Evolutionary conservation across 129 eudicot species (phyloP), one percentile per base, ranked within the genome.

Genomic region (Chrysanthemum lavandulifolium): DNA sequence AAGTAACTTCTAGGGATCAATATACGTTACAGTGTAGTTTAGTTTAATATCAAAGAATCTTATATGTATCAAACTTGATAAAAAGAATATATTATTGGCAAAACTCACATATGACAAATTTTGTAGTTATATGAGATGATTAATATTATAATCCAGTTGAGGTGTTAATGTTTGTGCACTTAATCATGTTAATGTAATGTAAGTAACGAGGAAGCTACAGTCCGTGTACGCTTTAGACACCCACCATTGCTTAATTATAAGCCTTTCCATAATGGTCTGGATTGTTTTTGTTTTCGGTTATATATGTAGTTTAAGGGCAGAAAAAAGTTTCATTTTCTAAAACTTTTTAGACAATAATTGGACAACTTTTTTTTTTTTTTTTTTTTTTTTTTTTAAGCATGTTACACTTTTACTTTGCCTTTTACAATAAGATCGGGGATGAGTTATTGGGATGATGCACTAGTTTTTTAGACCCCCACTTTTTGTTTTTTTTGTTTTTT

Each of bases 121-220:
- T n/a, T 15, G 69, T 65, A 2, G 43, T 40, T 43, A n/a, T 65
- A 43, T 18, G 25, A 43, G 21, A 23, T 19, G 13, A 60, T 67
- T 69, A 10, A 15, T 54, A 53, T 69, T 27, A 61, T 19, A 58
- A 9, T 61, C 65, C 7, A 60, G 10, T 11, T 49, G 47, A 51
- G 54, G 31, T 49, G 54, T 54, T n/a, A 29, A 69, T 33, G 53
- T 61, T 61, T 31, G 16, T 31, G 71, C 52, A 74, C 59, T 53
- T 64, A 74, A 74, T 74, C 55, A 64, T 74, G 49, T 13, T 36
- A 10, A 54, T 15, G 62, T 47, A 72, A 65, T 19, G 21, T 19
- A 19, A 19, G 57, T 64, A 64, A 36, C 55, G 57, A 74, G 78
- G 78, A 74, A 74, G 29, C 47, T 74, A 64, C 78, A 51, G 40